Evolutionary conservation across 2,329 filamentous ascomycete species (phyloP).

Genomic region (Claviceps humidiphila): DNA sequence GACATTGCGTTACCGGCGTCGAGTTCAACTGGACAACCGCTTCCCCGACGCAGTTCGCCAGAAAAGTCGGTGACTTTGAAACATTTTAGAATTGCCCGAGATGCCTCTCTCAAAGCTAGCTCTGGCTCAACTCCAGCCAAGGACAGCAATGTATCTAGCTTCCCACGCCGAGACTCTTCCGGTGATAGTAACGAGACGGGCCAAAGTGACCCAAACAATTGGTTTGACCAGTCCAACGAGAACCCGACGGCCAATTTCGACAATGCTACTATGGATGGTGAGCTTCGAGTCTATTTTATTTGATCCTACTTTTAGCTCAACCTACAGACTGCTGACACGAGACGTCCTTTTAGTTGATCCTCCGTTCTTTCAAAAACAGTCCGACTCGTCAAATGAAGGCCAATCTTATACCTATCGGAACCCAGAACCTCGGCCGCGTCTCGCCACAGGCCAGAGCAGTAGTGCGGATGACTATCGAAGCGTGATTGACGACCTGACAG

Average conservation of each 20-base stretch:
- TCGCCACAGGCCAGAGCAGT: conserved; percentile 34
- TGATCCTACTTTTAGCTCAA: not conserved
- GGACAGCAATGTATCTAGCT: conserved; percentile 8
- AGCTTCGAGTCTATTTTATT: conserved; percentile 3
- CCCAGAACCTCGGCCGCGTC: conserved; percentile 15
- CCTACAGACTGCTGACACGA: not conserved
- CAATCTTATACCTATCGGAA: conserved; percentile 13
- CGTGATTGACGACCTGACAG: conserved; percentile 76
- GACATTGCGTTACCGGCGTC: conserved; percentile 13
- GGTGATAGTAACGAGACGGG: conserved; percentile 35
- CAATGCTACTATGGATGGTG: conserved; percentile 34
- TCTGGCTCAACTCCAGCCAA: conserved; percentile 13
- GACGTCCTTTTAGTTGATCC: conserved; percentile 29
- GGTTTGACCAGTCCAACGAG: conserved; percentile 41
- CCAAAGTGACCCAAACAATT: conserved; percentile 36
- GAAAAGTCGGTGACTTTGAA: conserved; percentile 34
- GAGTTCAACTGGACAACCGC: conserved; percentile 23
- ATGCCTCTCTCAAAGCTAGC: conserved; percentile 22
- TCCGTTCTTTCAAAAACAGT: conserved; percentile 41
- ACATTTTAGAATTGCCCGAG: conserved; percentile 31
- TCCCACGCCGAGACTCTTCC: conserved; percentile 28
- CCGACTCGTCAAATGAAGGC: conserved; percentile 38
- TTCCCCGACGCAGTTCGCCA: conserved; percentile 31
- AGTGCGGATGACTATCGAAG: conserved; percentile 64
- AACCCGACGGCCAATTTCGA: conserved; percentile 32